Conservation (phyloP, 2,329 filamentous ascomycete species). For the Sporothrix humicola region DNA sequence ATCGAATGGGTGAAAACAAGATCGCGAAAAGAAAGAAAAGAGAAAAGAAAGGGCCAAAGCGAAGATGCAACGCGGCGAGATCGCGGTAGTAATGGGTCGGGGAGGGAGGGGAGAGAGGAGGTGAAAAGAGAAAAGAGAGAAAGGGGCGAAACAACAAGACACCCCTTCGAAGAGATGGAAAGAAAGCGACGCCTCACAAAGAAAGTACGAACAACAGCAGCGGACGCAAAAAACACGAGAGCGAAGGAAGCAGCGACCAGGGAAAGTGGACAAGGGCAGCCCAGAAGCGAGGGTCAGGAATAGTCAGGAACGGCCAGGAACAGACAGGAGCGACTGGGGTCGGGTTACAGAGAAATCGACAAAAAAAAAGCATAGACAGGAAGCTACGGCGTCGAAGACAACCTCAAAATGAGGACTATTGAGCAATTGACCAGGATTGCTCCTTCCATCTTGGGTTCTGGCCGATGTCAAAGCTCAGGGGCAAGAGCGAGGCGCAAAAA, state of each 20-base stretch:
- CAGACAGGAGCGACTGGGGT: conserved; percentile 23
- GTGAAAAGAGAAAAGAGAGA: neutral
- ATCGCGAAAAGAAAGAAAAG: neutral
- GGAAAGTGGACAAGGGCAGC: neutral
- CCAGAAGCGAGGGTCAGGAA: conserved; percentile 20
- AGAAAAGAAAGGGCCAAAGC: conserved; percentile 19
- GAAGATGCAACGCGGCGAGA: conserved; percentile 23
- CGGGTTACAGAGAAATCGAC: neutral
- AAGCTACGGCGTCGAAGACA: neutral
- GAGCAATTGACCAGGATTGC: conserved; percentile 10
- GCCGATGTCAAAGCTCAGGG: conserved; percentile 14
- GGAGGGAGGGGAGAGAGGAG: neutral
- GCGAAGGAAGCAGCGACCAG: conserved; percentile 7
- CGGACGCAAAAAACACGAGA: neutral
- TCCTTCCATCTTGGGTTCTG: conserved; percentile 16
- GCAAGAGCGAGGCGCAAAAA: neutral
- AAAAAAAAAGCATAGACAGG: neutral
- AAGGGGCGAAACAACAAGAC: neutral
- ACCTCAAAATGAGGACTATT: neutral
- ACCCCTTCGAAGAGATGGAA: neutral
- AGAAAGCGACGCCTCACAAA: neutral
- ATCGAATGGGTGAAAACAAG: neutral
- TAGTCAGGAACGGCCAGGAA: conserved; percentile 20
- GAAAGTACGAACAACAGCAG: conserved; percentile 17
- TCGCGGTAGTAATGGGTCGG: conserved; percentile 1